Conservation (phyloP, 1,284 basidiomycete species). For the Mycosarcoma maydis region DNA sequence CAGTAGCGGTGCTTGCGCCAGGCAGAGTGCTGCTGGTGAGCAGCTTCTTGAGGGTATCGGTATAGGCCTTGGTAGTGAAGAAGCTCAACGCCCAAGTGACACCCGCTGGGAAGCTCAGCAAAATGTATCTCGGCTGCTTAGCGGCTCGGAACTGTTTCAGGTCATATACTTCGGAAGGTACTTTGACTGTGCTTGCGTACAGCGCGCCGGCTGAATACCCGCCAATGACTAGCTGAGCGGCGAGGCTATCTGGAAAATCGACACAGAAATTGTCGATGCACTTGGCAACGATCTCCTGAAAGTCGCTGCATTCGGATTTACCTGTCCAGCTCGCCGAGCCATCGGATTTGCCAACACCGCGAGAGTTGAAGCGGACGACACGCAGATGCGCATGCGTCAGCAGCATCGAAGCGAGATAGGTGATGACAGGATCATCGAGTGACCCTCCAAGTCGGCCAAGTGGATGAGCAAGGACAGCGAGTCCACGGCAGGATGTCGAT, state of each 20-base stretch:
- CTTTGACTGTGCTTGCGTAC: conserved; percentile 33
- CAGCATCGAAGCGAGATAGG: conserved; percentile 21
- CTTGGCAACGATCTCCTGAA: conserved; percentile 28
- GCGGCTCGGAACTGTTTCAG: conserved; percentile 27
- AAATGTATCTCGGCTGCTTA: conserved; percentile 31
- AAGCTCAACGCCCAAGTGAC: conserved; percentile 50
- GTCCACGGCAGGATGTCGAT: conserved; percentile 16
- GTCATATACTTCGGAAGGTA: conserved; percentile 10
- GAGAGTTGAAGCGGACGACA: conserved; percentile 48
- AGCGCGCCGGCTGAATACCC: conserved; percentile 46
- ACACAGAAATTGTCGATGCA: conserved; percentile 38
- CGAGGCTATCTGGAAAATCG: conserved; percentile 18
- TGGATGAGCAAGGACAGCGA: conserved; percentile 41
- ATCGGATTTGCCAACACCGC: conserved; percentile 41
- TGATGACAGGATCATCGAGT: conserved; percentile 44
- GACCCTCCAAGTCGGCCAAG: conserved; percentile 44
- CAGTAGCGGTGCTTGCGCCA: neutral
- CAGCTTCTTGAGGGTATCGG: conserved; percentile 23
- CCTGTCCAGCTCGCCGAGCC: conserved; percentile 51
- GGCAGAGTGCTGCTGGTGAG: conserved; percentile 5
- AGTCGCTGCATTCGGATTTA: conserved; percentile 33
- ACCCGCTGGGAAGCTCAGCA: conserved; percentile 47
- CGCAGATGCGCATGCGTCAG: conserved; percentile 19
- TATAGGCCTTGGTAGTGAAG: conserved; percentile 26
- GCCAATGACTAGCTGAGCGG: conserved; percentile 12